These are phyloP conservation scores for Mycena chlorophos DNA, from an alignment of 768 basidiomycete genomes.

Conservation along the genomic window DNA sequence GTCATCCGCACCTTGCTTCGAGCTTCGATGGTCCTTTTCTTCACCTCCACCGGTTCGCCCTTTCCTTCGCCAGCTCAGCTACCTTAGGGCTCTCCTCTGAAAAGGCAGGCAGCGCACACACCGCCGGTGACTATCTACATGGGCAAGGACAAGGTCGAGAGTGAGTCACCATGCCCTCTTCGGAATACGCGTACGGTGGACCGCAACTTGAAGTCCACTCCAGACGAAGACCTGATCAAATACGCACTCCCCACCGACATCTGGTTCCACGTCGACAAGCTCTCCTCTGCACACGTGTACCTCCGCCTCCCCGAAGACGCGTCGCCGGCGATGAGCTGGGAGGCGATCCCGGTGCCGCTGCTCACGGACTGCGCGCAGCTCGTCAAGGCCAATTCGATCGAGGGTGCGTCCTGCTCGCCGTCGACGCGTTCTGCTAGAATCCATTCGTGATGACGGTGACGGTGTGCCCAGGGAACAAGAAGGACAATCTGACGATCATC, in stretches of 20 bases:
- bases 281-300: conserved; percentile 96
- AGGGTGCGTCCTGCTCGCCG: conserved; percentile 51
- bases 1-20: not conserved
- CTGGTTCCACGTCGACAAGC: conserved; percentile 98
- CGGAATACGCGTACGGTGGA: not conserved
- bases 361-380: conserved; percentile 89
- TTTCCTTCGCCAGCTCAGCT: conserved; percentile 64
- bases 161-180: conserved; percentile 43
- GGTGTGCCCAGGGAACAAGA: conserved; percentile 80
- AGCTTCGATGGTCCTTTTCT: conserved; percentile 52
- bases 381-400: conserved; percentile 97
- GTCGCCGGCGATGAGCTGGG: conserved; percentile 79
- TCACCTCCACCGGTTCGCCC: conserved; percentile 45
- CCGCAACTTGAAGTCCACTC: not conserved
- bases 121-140: conserved; percentile 83
- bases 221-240: conserved; percentile 94
- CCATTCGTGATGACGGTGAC: not conserved
- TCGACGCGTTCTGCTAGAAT: not conserved
- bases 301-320: conserved; percentile 75
- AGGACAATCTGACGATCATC: conserved; percentile 89
- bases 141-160: conserved; percentile 97
- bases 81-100: conserved; percentile 32
- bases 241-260: conserved; percentile 88
- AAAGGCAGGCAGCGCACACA: conserved; percentile 8
- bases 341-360: conserved; percentile 76